A percentile compares a stretch with the other conserved stretches of the same genome.
Evolutionary conservation across 2,329 filamentous ascomycete genomes (phyloP).

Genomic region (Aureobasidium sp.): DNA sequence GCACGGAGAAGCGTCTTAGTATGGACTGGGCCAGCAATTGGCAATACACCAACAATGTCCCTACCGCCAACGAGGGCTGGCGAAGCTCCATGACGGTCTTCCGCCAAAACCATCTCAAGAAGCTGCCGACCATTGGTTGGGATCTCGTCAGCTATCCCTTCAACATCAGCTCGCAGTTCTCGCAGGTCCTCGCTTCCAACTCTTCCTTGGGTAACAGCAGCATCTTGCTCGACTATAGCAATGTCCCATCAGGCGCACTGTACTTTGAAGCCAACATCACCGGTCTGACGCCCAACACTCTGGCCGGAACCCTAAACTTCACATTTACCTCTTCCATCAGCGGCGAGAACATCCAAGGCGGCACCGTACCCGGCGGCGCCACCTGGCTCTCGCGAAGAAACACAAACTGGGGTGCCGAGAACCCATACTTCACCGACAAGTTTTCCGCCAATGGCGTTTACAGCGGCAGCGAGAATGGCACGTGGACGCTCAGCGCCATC

Average conservation of each 20-base stretch:
- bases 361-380: constrained; percentile 45
- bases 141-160: constrained; percentile 46
- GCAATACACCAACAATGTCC: constrained; percentile 49
- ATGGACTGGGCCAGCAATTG: constrained; percentile 55
- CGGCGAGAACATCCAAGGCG: constrained; percentile 44
- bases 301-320: constrained; percentile 42
- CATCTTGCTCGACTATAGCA: constrained; percentile 45
- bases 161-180: constrained; percentile 43
- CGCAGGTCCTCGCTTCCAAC: constrained; percentile 38
- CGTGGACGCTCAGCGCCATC: constrained; percentile 41
- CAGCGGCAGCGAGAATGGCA: constrained; percentile 22
- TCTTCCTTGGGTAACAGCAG: constrained; percentile 42
- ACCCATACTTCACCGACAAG: constrained; percentile 51
- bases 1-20: constrained; percentile 37
- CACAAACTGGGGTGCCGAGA: constrained; percentile 42
- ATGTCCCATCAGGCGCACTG: constrained; percentile 44
- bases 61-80: constrained; percentile 50
- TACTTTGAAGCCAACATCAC: constrained; percentile 51
- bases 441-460: constrained; percentile 35
- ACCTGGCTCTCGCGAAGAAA: constrained; percentile 46
- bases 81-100: constrained; percentile 48
- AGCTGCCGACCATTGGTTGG: constrained; percentile 46
- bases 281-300: constrained; percentile 27
- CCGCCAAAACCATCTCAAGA: constrained; percentile 45
- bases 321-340: constrained; percentile 46